Conservation (phyloP, 805 yeast species). For the Candida tammaniensis region DNA sequence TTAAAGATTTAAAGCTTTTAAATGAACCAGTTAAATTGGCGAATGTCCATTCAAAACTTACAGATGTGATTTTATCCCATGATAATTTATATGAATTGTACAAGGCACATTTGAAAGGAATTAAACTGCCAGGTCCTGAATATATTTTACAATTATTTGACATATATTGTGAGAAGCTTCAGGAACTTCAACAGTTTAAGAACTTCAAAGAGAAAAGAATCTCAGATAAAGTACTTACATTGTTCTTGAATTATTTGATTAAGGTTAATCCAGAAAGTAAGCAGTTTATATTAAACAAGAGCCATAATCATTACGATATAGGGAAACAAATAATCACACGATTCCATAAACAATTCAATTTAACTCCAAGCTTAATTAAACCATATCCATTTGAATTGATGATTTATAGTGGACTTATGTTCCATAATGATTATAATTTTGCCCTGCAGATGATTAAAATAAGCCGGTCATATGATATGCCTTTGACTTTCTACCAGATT, state of each 20-base stretch:
- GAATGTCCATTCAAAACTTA: conserved; percentile 20
- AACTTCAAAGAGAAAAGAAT: conserved; percentile 4
- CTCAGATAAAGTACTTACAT: conserved; percentile 9
- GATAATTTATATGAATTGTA: conserved; percentile 19
- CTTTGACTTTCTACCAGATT: conserved; percentile 38
- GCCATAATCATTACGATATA: conserved; percentile 15
- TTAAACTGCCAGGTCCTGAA: conserved; percentile 13
- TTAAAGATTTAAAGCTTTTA: conserved; percentile 22
- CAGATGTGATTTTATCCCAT: conserved; percentile 7
- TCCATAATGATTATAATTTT: conserved; percentile 33
- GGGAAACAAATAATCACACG: conserved; percentile 27
- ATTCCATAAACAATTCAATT: conserved; percentile 17
- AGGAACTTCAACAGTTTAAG: not conserved
- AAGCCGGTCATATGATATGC: conserved; percentile 23
- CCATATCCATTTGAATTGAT: conserved; percentile 28
- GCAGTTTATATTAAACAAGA: conserved; percentile 16
- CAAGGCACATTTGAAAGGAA: conserved; percentile 16
- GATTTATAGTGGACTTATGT: conserved; percentile 25
- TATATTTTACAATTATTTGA: conserved; percentile 18
- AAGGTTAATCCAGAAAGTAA: conserved; percentile 17
- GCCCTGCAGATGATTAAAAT: conserved; percentile 28
- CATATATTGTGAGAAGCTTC: conserved; percentile 14
- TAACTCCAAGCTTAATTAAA: conserved; percentile 15
- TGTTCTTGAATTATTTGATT: conserved; percentile 25
- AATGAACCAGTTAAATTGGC: conserved; percentile 23